Evolutionary conservation across 805 yeast genomes (phyloP).

Genomic region (Pichia eremophila): DNA sequence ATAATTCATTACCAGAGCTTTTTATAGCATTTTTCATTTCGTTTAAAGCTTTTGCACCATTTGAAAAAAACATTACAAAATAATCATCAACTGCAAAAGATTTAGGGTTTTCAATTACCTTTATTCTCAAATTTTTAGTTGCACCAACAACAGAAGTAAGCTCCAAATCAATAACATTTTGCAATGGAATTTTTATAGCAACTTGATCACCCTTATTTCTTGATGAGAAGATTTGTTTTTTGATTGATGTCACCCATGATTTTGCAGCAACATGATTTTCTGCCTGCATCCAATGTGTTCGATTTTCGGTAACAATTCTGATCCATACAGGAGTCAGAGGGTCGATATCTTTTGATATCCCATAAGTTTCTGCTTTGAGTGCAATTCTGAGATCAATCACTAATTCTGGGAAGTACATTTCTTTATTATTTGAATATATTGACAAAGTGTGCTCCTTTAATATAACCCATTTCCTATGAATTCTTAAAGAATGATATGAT

Average conservation of each 20-base stretch:
- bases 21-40: conserved; percentile 33
- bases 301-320: conserved; percentile 46
- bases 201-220: conserved; percentile 65
- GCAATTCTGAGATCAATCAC: conserved; percentile 67
- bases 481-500: conserved; percentile 28
- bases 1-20: conserved; percentile 21
- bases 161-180: conserved; percentile 54
- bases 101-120: conserved; percentile 47
- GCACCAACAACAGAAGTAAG: conserved; percentile 45
- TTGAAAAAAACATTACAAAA: conserved; percentile 56
- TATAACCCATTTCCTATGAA: conserved; percentile 69
- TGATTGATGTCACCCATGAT: conserved; percentile 68
- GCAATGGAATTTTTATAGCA: conserved; percentile 66
- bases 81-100: conserved; percentile 58
- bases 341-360: conserved; percentile 13
- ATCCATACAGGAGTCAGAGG: conserved; percentile 37
- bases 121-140: conserved; percentile 49
- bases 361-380: conserved; percentile 43
- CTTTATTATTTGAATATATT: conserved; percentile 61
- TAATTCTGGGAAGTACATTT: conserved; percentile 73
- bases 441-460: conserved; percentile 60
- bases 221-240: conserved; percentile 68
- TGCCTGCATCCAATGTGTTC: conserved; percentile 57
- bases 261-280: conserved; percentile 68
- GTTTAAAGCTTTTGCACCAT: conserved; percentile 34